Conservation (phyloP, 2,329 filamentous ascomycete species). For the Arthrobotrys sinensis region DNA sequence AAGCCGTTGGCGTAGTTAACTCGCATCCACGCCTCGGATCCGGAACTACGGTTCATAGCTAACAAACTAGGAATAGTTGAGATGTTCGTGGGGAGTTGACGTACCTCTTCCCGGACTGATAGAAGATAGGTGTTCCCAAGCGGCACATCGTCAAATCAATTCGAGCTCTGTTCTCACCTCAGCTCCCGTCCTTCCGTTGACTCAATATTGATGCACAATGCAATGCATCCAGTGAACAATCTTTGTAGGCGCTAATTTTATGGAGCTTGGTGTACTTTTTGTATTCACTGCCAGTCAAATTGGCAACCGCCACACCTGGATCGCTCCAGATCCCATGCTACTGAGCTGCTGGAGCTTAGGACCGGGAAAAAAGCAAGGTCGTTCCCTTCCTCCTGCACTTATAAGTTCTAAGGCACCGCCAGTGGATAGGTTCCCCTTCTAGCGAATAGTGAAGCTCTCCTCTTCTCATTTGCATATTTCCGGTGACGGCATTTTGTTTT, state of each 20-base stretch:
- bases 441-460: constrained; percentile 34
- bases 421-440: constrained; percentile 25
- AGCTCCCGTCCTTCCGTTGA: constrained; percentile 12
- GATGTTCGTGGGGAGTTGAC: constrained; percentile 9
- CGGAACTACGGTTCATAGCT: constrained; percentile 33
- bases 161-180: constrained; percentile 1
- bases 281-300: constrained; percentile 19
- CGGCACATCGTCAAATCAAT: neutral
- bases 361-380: constrained; percentile 53
- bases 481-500: constrained; percentile 20
- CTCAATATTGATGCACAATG: constrained; percentile 2
- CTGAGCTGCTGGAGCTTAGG: constrained; percentile 29
- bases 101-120: neutral
- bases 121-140: neutral
- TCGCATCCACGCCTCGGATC: constrained; percentile 16
- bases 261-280: constrained; percentile 27
- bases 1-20: neutral
- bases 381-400: constrained; percentile 26
- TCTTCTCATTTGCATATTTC: constrained; percentile 34
- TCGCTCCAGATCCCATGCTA: constrained; percentile 52
- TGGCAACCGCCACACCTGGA: constrained; percentile 52
- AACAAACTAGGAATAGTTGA: constrained; percentile 25
- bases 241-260: constrained; percentile 32
- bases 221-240: constrained; percentile 2
- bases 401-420: constrained; percentile 58